A percentile compares a stretch with the other conserved stretches of the same genome.
These are phyloP conservation scores for Colletotrichum sublineola DNA, from an alignment of 2,329 filamentous ascomycete genomes.

Conservation along the genomic window DNA sequence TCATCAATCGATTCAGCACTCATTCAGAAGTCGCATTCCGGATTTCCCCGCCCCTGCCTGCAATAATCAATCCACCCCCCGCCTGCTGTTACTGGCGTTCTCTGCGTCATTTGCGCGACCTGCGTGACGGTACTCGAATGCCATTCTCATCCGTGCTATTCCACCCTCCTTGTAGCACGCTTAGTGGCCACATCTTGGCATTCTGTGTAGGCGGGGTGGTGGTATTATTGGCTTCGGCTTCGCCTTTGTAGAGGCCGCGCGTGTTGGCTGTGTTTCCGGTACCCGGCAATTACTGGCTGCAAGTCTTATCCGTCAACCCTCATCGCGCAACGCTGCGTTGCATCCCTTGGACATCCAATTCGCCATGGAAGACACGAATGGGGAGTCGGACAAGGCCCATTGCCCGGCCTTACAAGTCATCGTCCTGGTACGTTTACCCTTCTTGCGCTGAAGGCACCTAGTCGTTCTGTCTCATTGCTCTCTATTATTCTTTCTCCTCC, in stretches of 20 bases:
- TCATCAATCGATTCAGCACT: slow-evolving; percentile 8
- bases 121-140: slow-evolving; percentile 2
- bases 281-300: background rate
- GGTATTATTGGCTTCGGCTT: background rate
- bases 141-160: slow-evolving; percentile 20
- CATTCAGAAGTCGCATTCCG: slow-evolving; percentile 1
- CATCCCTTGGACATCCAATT: slow-evolving; percentile 2
- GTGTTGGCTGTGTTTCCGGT: slow-evolving; percentile 26
- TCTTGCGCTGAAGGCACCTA: background rate
- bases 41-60: slow-evolving; percentile 5
- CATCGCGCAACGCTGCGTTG: slow-evolving; percentile 3
- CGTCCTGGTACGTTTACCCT: slow-evolving; percentile 72
- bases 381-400: slow-evolving; percentile 25
- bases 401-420: slow-evolving; percentile 77
- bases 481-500: slow-evolving; percentile 23
- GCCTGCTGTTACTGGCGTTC: background rate
- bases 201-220: background rate
- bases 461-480: background rate
- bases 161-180: slow-evolving; percentile 1
- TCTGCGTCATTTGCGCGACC: slow-evolving; percentile 5
- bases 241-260: slow-evolving; percentile 16
- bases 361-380: slow-evolving; percentile 36
- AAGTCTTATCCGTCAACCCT: slow-evolving; percentile 8
- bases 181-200: slow-evolving; percentile 16
- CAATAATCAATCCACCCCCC: slow-evolving; percentile 8